Base-by-base conservation (phyloP, 768 basidiomycete species). In the Crepidotus variabilis region DNA sequence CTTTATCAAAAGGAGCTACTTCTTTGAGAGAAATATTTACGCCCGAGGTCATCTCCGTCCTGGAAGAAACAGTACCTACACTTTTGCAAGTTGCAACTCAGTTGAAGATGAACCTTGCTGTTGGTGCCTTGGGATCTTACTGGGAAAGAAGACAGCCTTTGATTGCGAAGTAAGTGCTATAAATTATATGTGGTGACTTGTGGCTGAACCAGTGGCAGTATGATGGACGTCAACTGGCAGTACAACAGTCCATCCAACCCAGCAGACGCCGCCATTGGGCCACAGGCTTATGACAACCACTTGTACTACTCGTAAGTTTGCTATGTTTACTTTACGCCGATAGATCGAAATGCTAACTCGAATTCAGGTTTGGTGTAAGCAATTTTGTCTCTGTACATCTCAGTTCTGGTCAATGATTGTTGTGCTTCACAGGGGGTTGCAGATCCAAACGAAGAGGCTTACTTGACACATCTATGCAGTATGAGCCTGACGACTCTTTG, bases 151-250 rank as follows among this genome's bases (percentile, higher is more conserved):
- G 52, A 6, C 58, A 52, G 1, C 50, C 64, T 18, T 62, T 71
- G 56, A 63, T 71, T 11, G 77, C 79, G 5, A 78, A 68, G 79
- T 79, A 60, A 10, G 71, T 60, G 23, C 18, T 48, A 33, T 20
- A n/a, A 6, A 46, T 16, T 21, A 13, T 28, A 13, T 52, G 49
- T 22, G 21, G 6, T 5, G 43, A 24, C 14, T 48, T 35, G 51
- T 55, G 49, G 63, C 43, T 18, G 16, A 53, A 50, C 54, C 28
- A 54, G 24, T 34, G 23, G 5, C 60, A 92, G 89, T 61, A 90
- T 90, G 66, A 91, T 91, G 88, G 88, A 92, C 60, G 64, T 88
- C 48, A 83, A 81, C 57, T 92, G 90, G 90, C 90, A 92, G 63
- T 69, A 75, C 66, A 78, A 86, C 62, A 77, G 82, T 68, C 87